Base-by-base conservation (phyloP, 768 basidiomycete genomes). In the Antrodiella citrinella region DNA sequence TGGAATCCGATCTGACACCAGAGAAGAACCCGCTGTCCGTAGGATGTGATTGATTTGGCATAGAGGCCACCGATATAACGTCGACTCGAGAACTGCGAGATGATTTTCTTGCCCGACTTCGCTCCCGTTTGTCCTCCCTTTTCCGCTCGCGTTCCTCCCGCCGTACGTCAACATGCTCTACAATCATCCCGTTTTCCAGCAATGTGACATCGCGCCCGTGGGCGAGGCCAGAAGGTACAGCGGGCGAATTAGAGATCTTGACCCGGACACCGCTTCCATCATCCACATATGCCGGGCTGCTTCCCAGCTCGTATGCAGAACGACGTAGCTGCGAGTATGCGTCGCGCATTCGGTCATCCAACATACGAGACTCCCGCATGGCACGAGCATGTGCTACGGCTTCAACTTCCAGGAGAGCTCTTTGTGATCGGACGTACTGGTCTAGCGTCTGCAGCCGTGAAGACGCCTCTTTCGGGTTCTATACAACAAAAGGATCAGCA, bases 391-490 rank as follows among this genome's bases (percentile, higher is more conserved):
- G 86, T 2, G 91, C 90, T 45, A 82, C 66, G 2, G 83, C 80
- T 57, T 95, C 92, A 4, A 88, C 88, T 60, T 90, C 84, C 30
- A 96, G 77, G 38, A 95, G 70, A 10, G 78, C 74, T 51, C 82
- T 76, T 59, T 98, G 95, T 1, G 86, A 72, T 58, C 81, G 83
- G 65, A 98, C 81, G 65, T 94, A 99, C 2, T 70, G 71, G 50
- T 84, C 79, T 4, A 99, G 70, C 2, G 89, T 89, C 58, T 87
- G 84, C 59, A 88, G 86, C 30, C 87, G 82, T 26, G 92, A 84
- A 3, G 85, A 74, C 11, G 93, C 90, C 56, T 96, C 92, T 45
- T 87, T 83, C 11, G 91, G 91, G 62, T 91, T 97, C 95, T 98
- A 56, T 18, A 7, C 47, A 26, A 23, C 57, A 51, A 24, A 38